Evolutionary conservation across 2,329 filamentous ascomycete genomes (phyloP), one percentile per base, ranked within the genome.

Genomic region (Scolecobasidium constrictum): DNA sequence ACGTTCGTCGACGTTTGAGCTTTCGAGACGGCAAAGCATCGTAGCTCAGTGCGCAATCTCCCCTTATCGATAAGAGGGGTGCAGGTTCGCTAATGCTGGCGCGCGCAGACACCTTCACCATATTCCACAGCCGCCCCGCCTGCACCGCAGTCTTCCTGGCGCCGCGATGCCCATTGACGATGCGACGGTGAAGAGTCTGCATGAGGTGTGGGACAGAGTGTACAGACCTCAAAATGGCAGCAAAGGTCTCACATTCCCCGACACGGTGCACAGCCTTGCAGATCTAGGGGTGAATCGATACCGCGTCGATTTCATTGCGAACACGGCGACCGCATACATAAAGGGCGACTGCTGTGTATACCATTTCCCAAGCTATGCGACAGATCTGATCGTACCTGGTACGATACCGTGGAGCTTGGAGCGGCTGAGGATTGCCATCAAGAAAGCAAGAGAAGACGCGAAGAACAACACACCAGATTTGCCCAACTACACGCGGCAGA

Each of bases 121-220:
- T n/a, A n/a, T n/a, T n/a, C n/a, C n/a, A n/a, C n/a, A n/a, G n/a
- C n/a, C n/a, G n/a, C n/a, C n/a, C n/a, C n/a, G n/a, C n/a, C n/a
- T n/a, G n/a, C n/a, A n/a, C n/a, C n/a, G n/a, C n/a, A n/a, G n/a
- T n/a, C n/a, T n/a, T n/a, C n/a, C n/a, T n/a, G n/a, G n/a, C n/a
- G n/a, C n/a, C n/a, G n/a, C n/a, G n/a, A 40, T 40, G 38, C 18
- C 38, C 4, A 40, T 96, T 90, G 15, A 96, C 70, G 31, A 96
- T 66, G 17, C 78, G 65, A 35, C 71, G 75, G 35, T 71, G 75
- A 1, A 77, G 77, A 42, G 80, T 78, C 61, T 83, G 81, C 52
- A 92, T 92, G 38, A 96, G 69, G 28, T 40, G 20, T 40, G 20
- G 21, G 38, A 40, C 13, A n/a, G 17, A 6, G n/a, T 40, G n/a